Conservation (phyloP, 1,284 basidiomycete species). For the Moesziomyces sp. region DNA sequence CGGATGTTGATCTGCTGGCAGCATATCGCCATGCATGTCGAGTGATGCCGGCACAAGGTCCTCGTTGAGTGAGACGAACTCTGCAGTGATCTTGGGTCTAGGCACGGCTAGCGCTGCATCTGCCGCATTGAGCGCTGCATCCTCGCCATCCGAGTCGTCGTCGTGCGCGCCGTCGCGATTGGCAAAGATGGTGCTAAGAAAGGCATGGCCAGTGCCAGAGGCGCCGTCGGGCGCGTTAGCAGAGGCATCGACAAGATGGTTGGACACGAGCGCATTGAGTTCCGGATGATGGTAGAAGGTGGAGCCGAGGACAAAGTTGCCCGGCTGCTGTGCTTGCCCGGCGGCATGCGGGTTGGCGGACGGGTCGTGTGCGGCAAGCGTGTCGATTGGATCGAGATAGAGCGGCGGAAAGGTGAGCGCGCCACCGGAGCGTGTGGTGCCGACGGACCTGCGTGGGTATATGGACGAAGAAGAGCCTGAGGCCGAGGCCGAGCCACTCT, state of each 20-base stretch:
- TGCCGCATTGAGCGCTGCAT: constrained; percentile 5
- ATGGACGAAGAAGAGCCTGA: constrained; percentile 1
- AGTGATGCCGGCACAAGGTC: constrained; percentile 52
- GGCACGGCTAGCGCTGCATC: constrained; percentile 26
- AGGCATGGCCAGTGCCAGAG: constrained; percentile 16
- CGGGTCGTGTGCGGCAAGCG: constrained; percentile 11
- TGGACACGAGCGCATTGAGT: constrained; percentile 42
- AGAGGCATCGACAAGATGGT: constrained; percentile 37
- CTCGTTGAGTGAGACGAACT: constrained; percentile 49
- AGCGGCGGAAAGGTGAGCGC: constrained; percentile 50
- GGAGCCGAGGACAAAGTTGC: constrained; percentile 40
- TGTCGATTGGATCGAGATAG: constrained; percentile 42
- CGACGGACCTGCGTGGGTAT: constrained; percentile 17
- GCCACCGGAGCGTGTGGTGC: constrained; percentile 25
- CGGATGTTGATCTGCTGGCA: constrained; percentile 60
- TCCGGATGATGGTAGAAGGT: constrained; percentile 50
- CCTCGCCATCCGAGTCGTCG: constrained; percentile 29
- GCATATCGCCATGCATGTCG: constrained; percentile 58
- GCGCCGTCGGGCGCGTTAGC: constrained; percentile 23
- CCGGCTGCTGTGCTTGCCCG: constrained; percentile 18
- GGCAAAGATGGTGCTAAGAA: constrained; percentile 31
- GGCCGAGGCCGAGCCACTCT: constrained; percentile 11
- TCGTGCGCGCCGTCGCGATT: constrained; percentile 29
- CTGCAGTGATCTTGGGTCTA: constrained; percentile 30
- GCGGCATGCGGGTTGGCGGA: constrained; percentile 10